Conservation (phyloP, 1,139 yeast species). For the Torulaspora pretoriensis region DNA sequence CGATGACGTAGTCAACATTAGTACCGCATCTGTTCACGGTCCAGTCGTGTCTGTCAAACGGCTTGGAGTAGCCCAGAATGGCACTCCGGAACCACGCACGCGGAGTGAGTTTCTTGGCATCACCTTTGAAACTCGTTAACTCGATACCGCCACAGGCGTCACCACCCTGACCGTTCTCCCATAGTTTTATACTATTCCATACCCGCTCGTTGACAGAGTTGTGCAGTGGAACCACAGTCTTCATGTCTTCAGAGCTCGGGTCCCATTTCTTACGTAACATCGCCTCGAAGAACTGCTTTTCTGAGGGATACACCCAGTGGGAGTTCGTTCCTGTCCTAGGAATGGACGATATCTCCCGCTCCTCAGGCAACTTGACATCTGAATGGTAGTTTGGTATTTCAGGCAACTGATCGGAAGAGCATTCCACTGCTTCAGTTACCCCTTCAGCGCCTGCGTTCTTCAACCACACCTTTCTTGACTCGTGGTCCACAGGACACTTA, state of each 20-base stretch:
- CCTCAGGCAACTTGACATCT: conserved; percentile 49
- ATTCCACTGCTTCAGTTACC: conserved; percentile 44
- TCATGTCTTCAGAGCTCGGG: conserved; percentile 80
- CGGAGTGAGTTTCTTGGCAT: conserved; percentile 79
- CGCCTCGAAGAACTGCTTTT: conserved; percentile 90
- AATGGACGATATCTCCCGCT: conserved; percentile 75
- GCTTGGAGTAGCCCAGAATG: conserved; percentile 63
- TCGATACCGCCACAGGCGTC: conserved; percentile 81
- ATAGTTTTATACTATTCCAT: conserved; percentile 75
- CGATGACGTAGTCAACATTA: conserved; percentile 84
- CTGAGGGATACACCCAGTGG: conserved; percentile 95
- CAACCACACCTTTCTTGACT: conserved; percentile 55
- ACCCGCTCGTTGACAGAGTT: conserved; percentile 91
- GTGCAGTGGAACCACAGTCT: conserved; percentile 87
- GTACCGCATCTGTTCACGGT: conserved; percentile 80
- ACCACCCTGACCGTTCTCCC: conserved; percentile 69
- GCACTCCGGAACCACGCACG: conserved; percentile 70
- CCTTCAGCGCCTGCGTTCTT: conserved; percentile 32
- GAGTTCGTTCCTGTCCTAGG: conserved; percentile 64
- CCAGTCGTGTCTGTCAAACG: conserved; percentile 98
- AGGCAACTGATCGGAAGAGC: conserved; percentile 45
- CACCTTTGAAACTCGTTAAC: conserved; percentile 84
- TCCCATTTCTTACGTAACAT: conserved; percentile 89
- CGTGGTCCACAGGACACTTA: conserved; percentile 65
- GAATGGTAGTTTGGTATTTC: conserved; percentile 34